A percentile compares a stretch with the other conserved stretches of the same genome.
Conservation (phyloP, 164 flowering plant species). For the Euptelea pleiosperma region DNA sequence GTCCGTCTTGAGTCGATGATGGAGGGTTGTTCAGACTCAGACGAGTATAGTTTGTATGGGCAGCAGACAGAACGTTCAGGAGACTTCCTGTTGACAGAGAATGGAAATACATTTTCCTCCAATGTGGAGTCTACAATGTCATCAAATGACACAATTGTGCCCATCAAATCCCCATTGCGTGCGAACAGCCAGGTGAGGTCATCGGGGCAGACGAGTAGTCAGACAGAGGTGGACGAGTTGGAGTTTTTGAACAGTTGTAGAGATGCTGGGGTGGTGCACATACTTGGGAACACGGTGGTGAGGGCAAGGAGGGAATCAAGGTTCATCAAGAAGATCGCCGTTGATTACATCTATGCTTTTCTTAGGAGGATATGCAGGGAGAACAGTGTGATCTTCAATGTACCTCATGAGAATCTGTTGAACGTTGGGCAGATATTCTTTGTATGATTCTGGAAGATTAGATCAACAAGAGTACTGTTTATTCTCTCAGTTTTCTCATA, state of each 20-base stretch:
- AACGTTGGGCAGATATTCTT: slow-evolving; percentile 82
- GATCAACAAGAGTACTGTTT: slow-evolving; percentile 14
- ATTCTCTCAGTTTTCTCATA: neutral
- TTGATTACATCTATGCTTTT: slow-evolving; percentile 87
- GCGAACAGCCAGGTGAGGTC: slow-evolving; percentile 25
- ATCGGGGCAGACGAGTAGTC: slow-evolving; percentile 47
- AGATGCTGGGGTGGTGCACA: slow-evolving; percentile 94
- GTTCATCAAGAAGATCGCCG: slow-evolving; percentile 65
- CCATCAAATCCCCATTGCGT: slow-evolving; percentile 35
- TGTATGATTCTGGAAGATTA: slow-evolving; percentile 38
- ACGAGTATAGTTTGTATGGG: slow-evolving; percentile 33
- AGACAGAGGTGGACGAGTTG: slow-evolving; percentile 60
- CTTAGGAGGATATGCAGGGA: slow-evolving; percentile 93
- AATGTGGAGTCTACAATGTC: slow-evolving; percentile 42
- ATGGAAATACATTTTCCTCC: slow-evolving; percentile 32
- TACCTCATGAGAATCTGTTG: slow-evolving; percentile 85
- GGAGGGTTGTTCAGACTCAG: slow-evolving; percentile 84
- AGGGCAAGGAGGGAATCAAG: slow-evolving; percentile 69
- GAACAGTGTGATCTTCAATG: slow-evolving; percentile 70
- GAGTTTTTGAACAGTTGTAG: slow-evolving; percentile 72
- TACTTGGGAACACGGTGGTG: slow-evolving; percentile 82
- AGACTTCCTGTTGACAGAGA: slow-evolving; percentile 34
- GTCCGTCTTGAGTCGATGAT: slow-evolving; percentile 80
- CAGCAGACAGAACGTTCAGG: slow-evolving; percentile 57
- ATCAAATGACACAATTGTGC: slow-evolving; percentile 64